These are phyloP conservation scores for Lactarius hatsudake DNA, from an alignment of 768 basidiomycete species.

Conservation along the genomic window DNA sequence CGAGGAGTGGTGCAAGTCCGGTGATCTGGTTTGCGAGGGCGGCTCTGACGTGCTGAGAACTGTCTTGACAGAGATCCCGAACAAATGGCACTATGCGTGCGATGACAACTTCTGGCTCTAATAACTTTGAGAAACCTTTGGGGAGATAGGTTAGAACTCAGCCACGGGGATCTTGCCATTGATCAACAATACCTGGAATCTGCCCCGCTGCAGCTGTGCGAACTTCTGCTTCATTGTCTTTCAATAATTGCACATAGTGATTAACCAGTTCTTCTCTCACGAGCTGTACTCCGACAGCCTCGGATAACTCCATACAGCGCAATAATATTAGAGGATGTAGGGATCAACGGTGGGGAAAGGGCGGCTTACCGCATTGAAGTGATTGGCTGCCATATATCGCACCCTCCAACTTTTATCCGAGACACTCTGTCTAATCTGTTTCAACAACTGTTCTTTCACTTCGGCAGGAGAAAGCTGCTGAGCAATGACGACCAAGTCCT, in stretches of 20 bases:
- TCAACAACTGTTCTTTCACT: conserved; percentile 84
- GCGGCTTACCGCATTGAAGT: conserved; percentile 83
- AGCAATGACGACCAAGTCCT: conserved; percentile 92
- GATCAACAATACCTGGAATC: conserved; percentile 71
- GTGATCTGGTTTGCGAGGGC: conserved; percentile 95
- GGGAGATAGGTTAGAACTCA: conserved; percentile 16
- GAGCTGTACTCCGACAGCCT: conserved; percentile 84
- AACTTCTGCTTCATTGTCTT: conserved; percentile 98
- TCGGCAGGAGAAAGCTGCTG: conserved; percentile 82
- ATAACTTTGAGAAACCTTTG: conserved; percentile 87
- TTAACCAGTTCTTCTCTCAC: conserved; percentile 92
- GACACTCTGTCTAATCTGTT: conserved; percentile 84
- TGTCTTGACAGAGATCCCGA: conserved; percentile 87
- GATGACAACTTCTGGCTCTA: conserved; percentile 92
- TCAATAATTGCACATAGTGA: conserved; percentile 90
- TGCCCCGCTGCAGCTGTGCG: conserved; percentile 94
- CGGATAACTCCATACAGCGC: conserved; percentile 62
- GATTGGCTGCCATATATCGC: conserved; percentile 95
- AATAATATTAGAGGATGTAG: conserved; percentile 12
- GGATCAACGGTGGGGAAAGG: conserved; percentile 4
- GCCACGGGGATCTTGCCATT: conserved; percentile 12
- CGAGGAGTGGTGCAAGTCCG: conserved; percentile 91
- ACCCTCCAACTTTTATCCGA: conserved; percentile 98
- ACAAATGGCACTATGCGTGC: conserved; percentile 93
- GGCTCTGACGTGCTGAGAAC: conserved; percentile 95